Base-by-base conservation (phyloP, 225 moss, liverwort and hornwort species). In the Bryum argenteum region DNA sequence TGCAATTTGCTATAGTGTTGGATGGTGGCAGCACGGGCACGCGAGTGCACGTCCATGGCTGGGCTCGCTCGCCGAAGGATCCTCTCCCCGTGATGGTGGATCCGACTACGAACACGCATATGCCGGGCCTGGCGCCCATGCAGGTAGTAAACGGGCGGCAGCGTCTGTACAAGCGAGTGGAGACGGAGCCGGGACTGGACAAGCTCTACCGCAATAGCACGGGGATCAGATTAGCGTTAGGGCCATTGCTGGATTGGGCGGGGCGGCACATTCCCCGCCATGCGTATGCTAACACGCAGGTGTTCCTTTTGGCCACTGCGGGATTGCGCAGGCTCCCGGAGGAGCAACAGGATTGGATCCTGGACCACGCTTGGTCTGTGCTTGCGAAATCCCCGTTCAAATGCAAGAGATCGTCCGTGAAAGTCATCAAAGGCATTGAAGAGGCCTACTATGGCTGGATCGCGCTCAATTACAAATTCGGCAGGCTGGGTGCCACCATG, bases 391-490 rank as follows among this genome's bases (percentile, higher is more conserved):
- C 94, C 3, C 83, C 94, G 11, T 98, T 94, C 66, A 59, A 85
- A 71, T 92, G 92, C 72, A 85, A 80, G 75, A 69, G 89, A 48
- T 84, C 89, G 37, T 98, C 92, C 77, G 97, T 98, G 73, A 89
- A 92, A 78, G 86, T 94, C 28, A 98, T 98, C 33, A 91, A 84
- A 71, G 97, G 97, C 43, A 87, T 92, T 21, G 97, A 98, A 84
- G 97, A 98, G 67, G 97, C 97, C 2, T 98, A 94, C 63, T 98
- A 93, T 71, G 97, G 97, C 63, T 98, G 97, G 97, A 94, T 98
- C 77, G 89, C 97, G 21, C 68, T 98, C 17, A 98, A 98, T 77
- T 98, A 98, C 62, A 98, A 91, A 55, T 82, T 84, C 14, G 91
- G 86, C 20, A 82, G 81, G 66, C 73, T 98, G n/a, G 92, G 94